phyloP scores from a whole-genome alignment of 768 basidiomycete species.

The Pleurotus ostreatus region DNA sequence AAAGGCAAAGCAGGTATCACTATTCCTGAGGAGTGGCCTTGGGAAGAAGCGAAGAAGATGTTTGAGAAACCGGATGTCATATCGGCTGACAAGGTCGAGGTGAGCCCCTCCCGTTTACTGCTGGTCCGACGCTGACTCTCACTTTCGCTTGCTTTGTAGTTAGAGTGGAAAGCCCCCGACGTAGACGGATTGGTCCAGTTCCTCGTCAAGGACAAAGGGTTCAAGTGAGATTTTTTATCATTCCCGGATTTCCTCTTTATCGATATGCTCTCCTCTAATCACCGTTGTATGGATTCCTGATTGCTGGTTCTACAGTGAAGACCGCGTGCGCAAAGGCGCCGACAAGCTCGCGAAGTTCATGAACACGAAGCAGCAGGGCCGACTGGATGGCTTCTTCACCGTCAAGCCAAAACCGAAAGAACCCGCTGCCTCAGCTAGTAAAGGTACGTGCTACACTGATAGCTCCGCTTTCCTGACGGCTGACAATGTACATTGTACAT shows the following conservation, averaged over 20 bases:
- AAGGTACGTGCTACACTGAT: constrained; percentile 13
- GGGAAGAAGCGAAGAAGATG: constrained; percentile 89
- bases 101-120: constrained; percentile 24
- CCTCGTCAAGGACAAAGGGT: constrained; percentile 91
- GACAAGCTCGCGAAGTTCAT: constrained; percentile 89
- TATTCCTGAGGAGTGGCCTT: constrained; percentile 95
- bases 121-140: not conserved
- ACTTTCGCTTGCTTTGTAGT: constrained; percentile 35
- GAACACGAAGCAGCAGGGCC: constrained; percentile 90
- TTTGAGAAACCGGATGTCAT: constrained; percentile 89
- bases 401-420: constrained; percentile 56
- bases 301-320: constrained; percentile 61
- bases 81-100: constrained; percentile 83
- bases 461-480: constrained; percentile 16
- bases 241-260: not conserved
- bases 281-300: constrained; percentile 5
- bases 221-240: constrained; percentile 62
- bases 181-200: constrained; percentile 92
- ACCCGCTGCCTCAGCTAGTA: not conserved
- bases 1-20: constrained; percentile 75
- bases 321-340: constrained; percentile 91
- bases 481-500: not conserved
- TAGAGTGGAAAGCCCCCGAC: constrained; percentile 94
- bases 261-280: not conserved
- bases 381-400: constrained; percentile 93